Percentiles rank a stretch among this genome's conserved stretches.
Evolutionary conservation across 1,139 yeast species (phyloP).

Genomic region (Suhomyces taliae): DNA sequence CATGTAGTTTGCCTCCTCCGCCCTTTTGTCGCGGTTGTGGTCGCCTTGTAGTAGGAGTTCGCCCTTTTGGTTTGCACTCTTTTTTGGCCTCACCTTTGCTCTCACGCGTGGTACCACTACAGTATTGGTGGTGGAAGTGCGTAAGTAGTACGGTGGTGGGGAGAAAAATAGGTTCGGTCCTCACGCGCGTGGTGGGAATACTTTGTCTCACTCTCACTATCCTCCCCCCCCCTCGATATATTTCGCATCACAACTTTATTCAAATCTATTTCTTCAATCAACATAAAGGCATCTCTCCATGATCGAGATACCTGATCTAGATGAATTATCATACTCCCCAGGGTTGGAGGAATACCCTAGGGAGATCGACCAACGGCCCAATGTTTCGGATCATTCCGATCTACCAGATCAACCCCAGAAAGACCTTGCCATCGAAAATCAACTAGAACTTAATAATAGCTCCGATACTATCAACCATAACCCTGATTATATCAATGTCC

Average conservation of each 20-base stretch:
- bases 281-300: constrained; percentile 14
- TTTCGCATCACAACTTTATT: not conserved
- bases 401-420: not conserved
- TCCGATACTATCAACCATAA: constrained; percentile 8
- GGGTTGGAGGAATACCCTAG: not conserved
- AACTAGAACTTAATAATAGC: not conserved
- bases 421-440: not conserved
- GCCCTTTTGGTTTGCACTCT: too few relatives aligned
- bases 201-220: not conserved
- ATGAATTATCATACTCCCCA: constrained; percentile 18
- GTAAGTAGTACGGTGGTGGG: too few relatives aligned
- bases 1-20: too few relatives aligned
- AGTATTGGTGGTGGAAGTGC: too few relatives aligned
- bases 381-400: not conserved
- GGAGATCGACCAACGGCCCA: not conserved
- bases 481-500: constrained; percentile 8
- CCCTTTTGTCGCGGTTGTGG: too few relatives aligned
- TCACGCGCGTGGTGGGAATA: not conserved
- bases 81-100: too few relatives aligned
- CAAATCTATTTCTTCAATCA: not conserved
- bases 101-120: too few relatives aligned
- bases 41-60: too few relatives aligned
- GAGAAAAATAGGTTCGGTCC: not conserved
- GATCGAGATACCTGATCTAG: constrained; percentile 47
- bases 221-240: not conserved